phyloP scores from a whole-genome alignment of 176 grass and related monocot species.

The Saccharum spontaneum region DNA sequence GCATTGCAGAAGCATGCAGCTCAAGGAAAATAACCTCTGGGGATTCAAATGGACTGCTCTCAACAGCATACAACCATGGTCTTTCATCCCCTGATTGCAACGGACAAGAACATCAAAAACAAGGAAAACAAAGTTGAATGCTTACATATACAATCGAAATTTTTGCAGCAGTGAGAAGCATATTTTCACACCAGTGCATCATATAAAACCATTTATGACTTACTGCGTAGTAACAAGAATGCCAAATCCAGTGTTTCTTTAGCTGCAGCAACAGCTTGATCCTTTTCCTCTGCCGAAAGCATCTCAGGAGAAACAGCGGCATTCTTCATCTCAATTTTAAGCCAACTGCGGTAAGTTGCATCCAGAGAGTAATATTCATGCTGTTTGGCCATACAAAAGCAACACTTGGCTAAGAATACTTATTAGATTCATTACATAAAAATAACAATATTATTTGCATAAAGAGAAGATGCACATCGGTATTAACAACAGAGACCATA shows the following conservation, averaged over 20 bases:
- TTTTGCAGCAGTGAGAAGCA: slow-evolving; percentile 14
- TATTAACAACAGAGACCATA: slow-evolving; percentile 43
- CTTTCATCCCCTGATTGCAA: slow-evolving; percentile 63
- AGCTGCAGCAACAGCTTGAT: slow-evolving; percentile 66
- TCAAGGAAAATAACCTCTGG: slow-evolving; percentile 66
- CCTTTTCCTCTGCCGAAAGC: slow-evolving; percentile 89
- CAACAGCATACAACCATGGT: slow-evolving; percentile 74
- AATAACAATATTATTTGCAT: slow-evolving; percentile 15
- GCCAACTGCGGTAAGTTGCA: slow-evolving; percentile 95
- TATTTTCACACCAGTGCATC: slow-evolving; percentile 9
- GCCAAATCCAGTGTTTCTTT: slow-evolving; percentile 81
- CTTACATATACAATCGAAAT: background rate
- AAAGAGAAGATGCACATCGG: slow-evolving; percentile 23
- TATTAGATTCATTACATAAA: slow-evolving; percentile 5
- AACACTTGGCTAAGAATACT: slow-evolving; percentile 28
- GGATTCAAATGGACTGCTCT: slow-evolving; percentile 54
- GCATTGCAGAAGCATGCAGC: slow-evolving; percentile 85
- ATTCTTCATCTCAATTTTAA: slow-evolving; percentile 85
- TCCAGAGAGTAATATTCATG: slow-evolving; percentile 95
- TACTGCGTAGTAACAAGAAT: slow-evolving; percentile 71
- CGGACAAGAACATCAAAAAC: slow-evolving; percentile 8
- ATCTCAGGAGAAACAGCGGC: slow-evolving; percentile 63
- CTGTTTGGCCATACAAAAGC: slow-evolving; percentile 48
- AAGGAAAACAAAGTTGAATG: background rate
- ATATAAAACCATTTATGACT: slow-evolving; percentile 25